Base-by-base conservation (phyloP, 768 basidiomycete species). In the Mycena olivaceomarginata region DNA sequence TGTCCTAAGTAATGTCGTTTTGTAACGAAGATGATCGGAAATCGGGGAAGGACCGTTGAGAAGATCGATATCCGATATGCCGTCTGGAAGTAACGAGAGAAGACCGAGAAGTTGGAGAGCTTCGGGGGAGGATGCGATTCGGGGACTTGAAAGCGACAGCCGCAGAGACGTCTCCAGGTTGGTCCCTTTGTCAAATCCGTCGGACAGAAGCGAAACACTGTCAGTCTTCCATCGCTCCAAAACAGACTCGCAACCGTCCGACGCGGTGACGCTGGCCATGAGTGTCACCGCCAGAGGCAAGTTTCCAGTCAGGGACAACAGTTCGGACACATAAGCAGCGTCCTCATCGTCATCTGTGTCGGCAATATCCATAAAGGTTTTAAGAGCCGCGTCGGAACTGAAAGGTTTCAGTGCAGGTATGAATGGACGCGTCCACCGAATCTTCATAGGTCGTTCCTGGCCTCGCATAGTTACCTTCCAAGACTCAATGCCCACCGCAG, bases 341-440 rank as follows among this genome's bases (percentile, higher is more conserved):
- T 72, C 72, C 18, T 66, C 72, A 18, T 59, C 43, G 48, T 40
- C 20, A 11, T 65, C 63, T 2, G 41, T 16, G 45, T 74, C 72
- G 6, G 56, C 53, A 13, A 74, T 67, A 25, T 74, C 66, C 20
- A 62, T 39, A 22, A 74, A 74, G 8, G 66, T 74, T 43, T 56
- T 22, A 5, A 39, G 66, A 5, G 72, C 72, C n/a, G 72, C 72
- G 5, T 67, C 66, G 16, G 18, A 48, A 40, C 31, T 59, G 22
- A 74, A 45, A 1, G 66, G 72, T 31, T 59, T 18, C 8, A 74
- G 37, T 4, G 72, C 2, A 9, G 41, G 25, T 51, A 67, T 43
- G 20, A 73, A 73, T 16, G 72, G 72, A 12, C 72, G 72, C 15
- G 56, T 74, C 72, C 72, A 74, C 2, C 66, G 56, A 31, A 62